Evolutionary conservation across 192 early-diverging fungal genomes (phyloP).

Genomic region (Linnemannia zychae): DNA sequence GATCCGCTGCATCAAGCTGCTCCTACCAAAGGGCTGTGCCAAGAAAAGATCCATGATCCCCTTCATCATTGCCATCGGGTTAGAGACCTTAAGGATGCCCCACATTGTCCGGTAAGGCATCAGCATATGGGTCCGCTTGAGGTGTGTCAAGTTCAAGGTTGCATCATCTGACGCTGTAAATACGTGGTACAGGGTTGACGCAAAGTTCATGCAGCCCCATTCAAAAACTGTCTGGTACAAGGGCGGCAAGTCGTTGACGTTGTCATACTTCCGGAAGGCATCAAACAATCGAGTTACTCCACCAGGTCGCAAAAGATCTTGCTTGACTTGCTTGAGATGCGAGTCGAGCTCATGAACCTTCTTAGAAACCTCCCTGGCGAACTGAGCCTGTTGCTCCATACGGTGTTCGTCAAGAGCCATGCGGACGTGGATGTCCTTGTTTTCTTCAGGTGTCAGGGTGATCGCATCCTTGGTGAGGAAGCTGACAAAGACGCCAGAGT

Average conservation of each 20-base stretch:
- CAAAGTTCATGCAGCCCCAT: constrained; percentile 72
- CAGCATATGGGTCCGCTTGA: constrained; percentile 67
- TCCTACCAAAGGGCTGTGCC: constrained; percentile 69
- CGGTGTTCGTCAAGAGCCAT: constrained; percentile 56
- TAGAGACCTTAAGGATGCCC: constrained; percentile 65
- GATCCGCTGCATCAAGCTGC: constrained; percentile 70
- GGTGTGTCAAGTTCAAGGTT: constrained; percentile 58
- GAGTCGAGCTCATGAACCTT: constrained; percentile 62
- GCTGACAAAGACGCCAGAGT: constrained; percentile 33
- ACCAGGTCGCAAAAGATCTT: constrained; percentile 58
- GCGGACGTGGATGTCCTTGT: constrained; percentile 52
- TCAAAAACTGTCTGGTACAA: constrained; percentile 62
- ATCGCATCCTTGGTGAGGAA: constrained; percentile 62
- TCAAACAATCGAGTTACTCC: constrained; percentile 35
- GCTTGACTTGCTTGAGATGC: constrained; percentile 62
- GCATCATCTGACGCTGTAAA: constrained; percentile 68
- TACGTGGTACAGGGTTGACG: constrained; percentile 65
- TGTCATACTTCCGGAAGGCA: constrained; percentile 36
- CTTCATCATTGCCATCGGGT: constrained; percentile 69
- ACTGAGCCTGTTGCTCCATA: constrained; percentile 56
- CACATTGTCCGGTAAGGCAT: constrained; percentile 68
- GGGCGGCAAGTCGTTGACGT: constrained; percentile 57
- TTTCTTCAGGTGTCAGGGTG: constrained; percentile 50
- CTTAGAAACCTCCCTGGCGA: constrained; percentile 60
- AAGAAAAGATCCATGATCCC: constrained; percentile 69